Conservation (phyloP, 331 rosid genomes). For the Rhamnella rubrinervis region DNA sequence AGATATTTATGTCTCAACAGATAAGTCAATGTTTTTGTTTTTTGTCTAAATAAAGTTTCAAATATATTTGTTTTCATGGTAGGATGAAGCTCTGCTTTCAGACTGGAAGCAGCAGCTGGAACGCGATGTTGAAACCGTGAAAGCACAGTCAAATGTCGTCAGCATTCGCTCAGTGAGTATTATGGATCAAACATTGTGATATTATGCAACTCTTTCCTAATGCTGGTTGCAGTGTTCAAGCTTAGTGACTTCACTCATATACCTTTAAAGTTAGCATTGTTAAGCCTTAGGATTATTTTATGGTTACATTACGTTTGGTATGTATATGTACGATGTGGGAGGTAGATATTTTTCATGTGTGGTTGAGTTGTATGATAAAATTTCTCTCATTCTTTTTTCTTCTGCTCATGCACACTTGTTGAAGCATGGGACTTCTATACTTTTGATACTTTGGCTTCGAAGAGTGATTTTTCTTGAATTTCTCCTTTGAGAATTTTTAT, state of each 20-base stretch:
- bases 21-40: conserved; percentile 8
- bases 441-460: no score
- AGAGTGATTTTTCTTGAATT: no score
- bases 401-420: no score
- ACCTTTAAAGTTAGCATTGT: background rate
- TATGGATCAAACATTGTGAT: background rate
- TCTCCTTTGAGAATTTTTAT: no score
- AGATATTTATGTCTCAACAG: background rate
- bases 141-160: conserved; percentile 70
- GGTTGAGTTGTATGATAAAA: no score
- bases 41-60: background rate
- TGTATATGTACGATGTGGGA: no score
- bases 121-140: conserved; percentile 77
- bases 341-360: no score
- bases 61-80: conserved; percentile 16
- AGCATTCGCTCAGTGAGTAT: conserved; percentile 68
- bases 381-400: no score
- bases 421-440: no score
- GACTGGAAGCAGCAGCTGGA: conserved; percentile 92
- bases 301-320: no score
- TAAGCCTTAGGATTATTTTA: background rate
- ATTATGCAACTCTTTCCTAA: background rate
- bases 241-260: background rate
- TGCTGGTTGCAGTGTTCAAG: background rate
- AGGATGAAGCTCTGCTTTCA: conserved; percentile 82